phyloP scores from a whole-genome alignment of 208 protist species.

The Trypanosoma theileri region DNA sequence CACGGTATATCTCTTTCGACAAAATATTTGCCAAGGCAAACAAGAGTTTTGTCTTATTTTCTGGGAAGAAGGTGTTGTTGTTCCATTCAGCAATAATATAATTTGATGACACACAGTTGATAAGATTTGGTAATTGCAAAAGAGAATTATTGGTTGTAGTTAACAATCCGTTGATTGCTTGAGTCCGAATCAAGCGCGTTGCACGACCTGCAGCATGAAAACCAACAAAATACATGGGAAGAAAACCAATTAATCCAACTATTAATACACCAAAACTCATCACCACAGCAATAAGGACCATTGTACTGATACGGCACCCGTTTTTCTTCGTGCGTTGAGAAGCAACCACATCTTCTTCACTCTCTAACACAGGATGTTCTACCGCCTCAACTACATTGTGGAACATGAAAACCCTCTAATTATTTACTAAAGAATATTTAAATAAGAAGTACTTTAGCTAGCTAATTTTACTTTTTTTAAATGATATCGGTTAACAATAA shows the following conservation, averaged over 20 bases:
- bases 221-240: slow-evolving; percentile 59
- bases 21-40: slow-evolving; percentile 37
- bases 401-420: neutral
- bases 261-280: slow-evolving; percentile 54
- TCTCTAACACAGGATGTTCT: neutral
- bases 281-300: slow-evolving; percentile 42
- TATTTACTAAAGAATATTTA: neutral
- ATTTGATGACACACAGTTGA: slow-evolving; percentile 55
- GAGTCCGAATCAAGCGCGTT: slow-evolving; percentile 42
- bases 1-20: slow-evolving; percentile 22
- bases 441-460: neutral
- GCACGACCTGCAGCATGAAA: slow-evolving; percentile 38
- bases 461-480: too few relatives aligned
- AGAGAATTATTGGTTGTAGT: slow-evolving; percentile 48
- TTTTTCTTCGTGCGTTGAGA: slow-evolving; percentile 18
- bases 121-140: slow-evolving; percentile 50
- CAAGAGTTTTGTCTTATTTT: slow-evolving; percentile 21
- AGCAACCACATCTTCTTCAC: slow-evolving; percentile 20
- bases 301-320: slow-evolving; percentile 39
- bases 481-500: too few relatives aligned
- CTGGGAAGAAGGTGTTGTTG: slow-evolving; percentile 10
- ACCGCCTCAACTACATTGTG: neutral
- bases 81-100: slow-evolving; percentile 27
- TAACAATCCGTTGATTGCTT: slow-evolving; percentile 45
- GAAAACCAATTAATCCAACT: slow-evolving; percentile 53